Base-by-base conservation (phyloP, 192 early-diverging fungal genomes). In the Backusella tuberculispora region DNA sequence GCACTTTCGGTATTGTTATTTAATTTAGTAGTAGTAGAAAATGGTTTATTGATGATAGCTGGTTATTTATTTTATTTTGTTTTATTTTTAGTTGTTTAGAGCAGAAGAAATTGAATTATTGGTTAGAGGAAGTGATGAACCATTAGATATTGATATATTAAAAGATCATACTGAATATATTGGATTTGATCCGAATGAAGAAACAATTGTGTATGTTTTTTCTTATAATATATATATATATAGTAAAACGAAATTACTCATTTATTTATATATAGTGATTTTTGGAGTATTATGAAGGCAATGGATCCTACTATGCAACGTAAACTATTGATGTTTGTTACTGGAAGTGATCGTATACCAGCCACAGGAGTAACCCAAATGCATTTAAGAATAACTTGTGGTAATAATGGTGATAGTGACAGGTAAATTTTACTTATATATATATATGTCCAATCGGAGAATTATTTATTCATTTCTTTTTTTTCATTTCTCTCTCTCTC, bases 101-200 rank as follows among this genome's bases (percentile, higher is more conserved):
- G 90, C 97, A 6, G 95, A 96, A 82, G 97, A 98, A 74, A 92
- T 98, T 60, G 94, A 97, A 81, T 84, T 95, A 72, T 83, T 97
- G 38, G 92, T 98, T 37, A 87, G 94, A 71, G 97, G 97, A 13
- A 91, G 93, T 64, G 89, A 87, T 42, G 90, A 88, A 74, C 85
- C 88, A n/a, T 43, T 91, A 19, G 85, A 89, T 41, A 82, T 90
- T 67, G 84, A 88, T 48, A 81, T 87, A 44, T 71, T 91, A 56
- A 74, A 80, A 37, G 75, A 80, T 5, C 85, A 87, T 26, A 89
- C 90, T 0, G 77, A 82, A 40, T 91, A 91, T 69, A 73, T 88
- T 83, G 84, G 93, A 74, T 89, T 94, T 86, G 77, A 76, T 63
- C 76, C 89, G 60, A 82, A 84, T 9, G 81, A 82, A 24, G 83